These are phyloP conservation scores for Lentinus brumalis DNA, from an alignment of 768 basidiomycete genomes.

Conservation along the genomic window DNA sequence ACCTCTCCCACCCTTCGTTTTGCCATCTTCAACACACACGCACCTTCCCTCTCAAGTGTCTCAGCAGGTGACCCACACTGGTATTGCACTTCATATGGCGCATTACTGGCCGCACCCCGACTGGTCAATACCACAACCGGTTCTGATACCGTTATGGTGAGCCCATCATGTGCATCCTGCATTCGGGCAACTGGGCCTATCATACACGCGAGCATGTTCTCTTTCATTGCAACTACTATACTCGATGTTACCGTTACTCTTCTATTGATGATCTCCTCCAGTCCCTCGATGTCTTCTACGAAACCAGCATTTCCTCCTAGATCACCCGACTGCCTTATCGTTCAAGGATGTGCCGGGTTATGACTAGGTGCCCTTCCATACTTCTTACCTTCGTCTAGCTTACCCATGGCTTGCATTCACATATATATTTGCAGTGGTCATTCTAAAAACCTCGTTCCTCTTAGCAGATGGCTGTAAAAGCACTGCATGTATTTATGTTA, in stretches of 20 bases:
- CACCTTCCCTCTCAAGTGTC: neutral
- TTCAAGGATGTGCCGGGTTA: neutral
- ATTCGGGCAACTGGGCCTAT: neutral
- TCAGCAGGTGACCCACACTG: neutral
- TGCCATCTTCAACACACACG: neutral
- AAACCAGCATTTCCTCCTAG: neutral
- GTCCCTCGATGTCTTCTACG: neutral
- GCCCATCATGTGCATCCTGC: neutral
- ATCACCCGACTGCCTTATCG: neutral
- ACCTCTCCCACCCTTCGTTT: too few species aligned
- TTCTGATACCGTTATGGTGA: neutral
- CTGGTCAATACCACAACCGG: neutral
- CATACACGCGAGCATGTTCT: constrained; percentile 2
- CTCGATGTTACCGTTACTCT: neutral
- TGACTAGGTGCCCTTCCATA: neutral
- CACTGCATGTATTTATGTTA: too few species aligned
- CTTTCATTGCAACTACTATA: neutral
- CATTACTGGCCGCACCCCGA: neutral
- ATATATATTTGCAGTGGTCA: too few species aligned
- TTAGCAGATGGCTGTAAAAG: too few species aligned
- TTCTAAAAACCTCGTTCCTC: too few species aligned
- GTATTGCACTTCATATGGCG: neutral
- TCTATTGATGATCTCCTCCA: constrained; percentile 1
- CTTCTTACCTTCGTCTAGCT: too few species aligned
- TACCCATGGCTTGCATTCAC: too few species aligned